A percentile compares a stretch with the other conserved stretches of the same genome.
phyloP scores from a whole-genome alignment of 169 alveolate genomes.

The Eimeria praecox region DNA sequence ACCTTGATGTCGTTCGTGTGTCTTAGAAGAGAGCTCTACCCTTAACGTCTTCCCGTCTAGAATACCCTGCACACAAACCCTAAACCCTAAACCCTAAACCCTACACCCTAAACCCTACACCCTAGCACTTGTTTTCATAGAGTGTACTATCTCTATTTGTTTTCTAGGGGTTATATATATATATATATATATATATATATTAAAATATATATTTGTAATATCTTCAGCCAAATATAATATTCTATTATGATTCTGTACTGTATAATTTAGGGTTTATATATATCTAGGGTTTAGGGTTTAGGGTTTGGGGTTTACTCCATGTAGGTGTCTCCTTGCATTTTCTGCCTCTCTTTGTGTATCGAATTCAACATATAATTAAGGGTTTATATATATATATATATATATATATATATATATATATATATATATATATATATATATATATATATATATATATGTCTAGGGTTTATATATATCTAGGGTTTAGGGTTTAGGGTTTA shows the following conservation, averaged over 20 bases:
- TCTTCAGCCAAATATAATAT: not conserved
- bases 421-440: too few species aligned
- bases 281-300: not conserved
- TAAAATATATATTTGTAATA: too few species aligned
- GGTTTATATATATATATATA: not conserved
- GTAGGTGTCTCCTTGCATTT: slow-evolving; percentile 20
- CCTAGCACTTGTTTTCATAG: not conserved
- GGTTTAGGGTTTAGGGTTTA: slow-evolving; percentile 40
- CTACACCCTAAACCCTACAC: not conserved
- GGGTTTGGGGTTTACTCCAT: not conserved
- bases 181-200: too few species aligned
- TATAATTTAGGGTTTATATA: not conserved
- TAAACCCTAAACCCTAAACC: slow-evolving; percentile 33
- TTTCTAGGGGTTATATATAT: too few species aligned
- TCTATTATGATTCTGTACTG: too few species aligned
- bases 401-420: too few species aligned
- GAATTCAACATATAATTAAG: slow-evolving; percentile 66
- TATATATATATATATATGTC: too few species aligned
- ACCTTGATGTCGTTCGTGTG: slow-evolving; percentile 61
- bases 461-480: not conserved
- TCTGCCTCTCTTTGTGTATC: slow-evolving; percentile 53
- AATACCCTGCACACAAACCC: slow-evolving; percentile 87
- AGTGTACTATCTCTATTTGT: too few species aligned
- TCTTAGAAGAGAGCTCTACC: slow-evolving; percentile 95
- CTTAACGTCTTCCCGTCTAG: slow-evolving; percentile 88